phyloP scores from a whole-genome alignment of 2,329 filamentous ascomycete genomes.

The Chaetothyriales sp. region DNA sequence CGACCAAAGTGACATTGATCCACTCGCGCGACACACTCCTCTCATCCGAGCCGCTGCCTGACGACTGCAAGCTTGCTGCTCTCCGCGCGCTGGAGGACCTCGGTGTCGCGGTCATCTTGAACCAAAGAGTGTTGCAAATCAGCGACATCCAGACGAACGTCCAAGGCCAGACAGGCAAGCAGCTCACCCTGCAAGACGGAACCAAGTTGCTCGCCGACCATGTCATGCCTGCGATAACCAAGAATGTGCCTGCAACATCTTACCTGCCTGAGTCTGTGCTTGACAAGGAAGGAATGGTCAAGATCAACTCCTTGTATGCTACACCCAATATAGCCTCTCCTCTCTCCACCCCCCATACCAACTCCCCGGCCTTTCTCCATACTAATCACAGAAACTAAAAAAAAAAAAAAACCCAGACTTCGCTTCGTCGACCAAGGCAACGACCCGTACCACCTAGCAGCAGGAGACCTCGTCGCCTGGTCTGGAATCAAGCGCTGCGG shows the following conservation, averaged over 20 bases:
- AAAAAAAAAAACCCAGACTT: no score
- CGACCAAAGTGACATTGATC: slow-evolving; percentile 33
- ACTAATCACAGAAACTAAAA: slow-evolving; percentile 18
- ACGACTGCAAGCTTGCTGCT: slow-evolving; percentile 50
- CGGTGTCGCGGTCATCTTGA: slow-evolving; percentile 51
- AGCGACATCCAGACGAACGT: slow-evolving; percentile 28
- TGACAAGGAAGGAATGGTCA: slow-evolving; percentile 51
- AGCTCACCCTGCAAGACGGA: slow-evolving; percentile 45
- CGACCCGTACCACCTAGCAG: slow-evolving; percentile 46
- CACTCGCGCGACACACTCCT: slow-evolving; percentile 28
- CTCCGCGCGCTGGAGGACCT: slow-evolving; percentile 43
- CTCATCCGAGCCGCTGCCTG: slow-evolving; percentile 56
- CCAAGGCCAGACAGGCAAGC: slow-evolving; percentile 19
- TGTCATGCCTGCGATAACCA: slow-evolving; percentile 55
- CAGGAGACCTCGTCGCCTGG: slow-evolving; percentile 57
- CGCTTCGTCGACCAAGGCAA: slow-evolving; percentile 38
- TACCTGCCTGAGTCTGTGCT: slow-evolving; percentile 46
- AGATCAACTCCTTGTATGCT: slow-evolving; percentile 33
- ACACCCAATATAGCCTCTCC: neutral
- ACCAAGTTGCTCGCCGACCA: slow-evolving; percentile 45
- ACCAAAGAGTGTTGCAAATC: slow-evolving; percentile 37
- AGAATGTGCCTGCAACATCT: slow-evolving; percentile 44
- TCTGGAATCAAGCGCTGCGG: slow-evolving; percentile 68
- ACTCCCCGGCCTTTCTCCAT: neutral
- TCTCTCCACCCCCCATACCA: no score